These are phyloP conservation scores for Aspergillus steynii DNA, from an alignment of 495 filamentous ascomycete species.

Conservation along the genomic window DNA sequence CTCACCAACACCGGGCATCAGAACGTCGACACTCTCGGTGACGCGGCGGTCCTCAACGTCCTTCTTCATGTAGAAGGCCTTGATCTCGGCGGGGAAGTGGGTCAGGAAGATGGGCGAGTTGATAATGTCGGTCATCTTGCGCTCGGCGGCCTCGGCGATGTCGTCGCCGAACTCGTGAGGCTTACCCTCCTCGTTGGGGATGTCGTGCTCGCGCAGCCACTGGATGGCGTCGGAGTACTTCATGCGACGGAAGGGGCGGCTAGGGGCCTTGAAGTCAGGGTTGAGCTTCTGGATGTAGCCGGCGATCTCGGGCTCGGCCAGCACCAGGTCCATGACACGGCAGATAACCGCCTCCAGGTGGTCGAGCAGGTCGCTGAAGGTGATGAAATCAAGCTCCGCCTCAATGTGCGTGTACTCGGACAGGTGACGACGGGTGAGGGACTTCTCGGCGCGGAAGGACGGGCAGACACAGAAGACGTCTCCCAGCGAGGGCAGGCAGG, in stretches of 20 bases:
- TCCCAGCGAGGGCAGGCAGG: constrained; percentile 83
- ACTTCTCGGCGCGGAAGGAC: constrained; percentile 97
- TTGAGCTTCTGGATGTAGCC: constrained; percentile 79
- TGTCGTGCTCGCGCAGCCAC: constrained; percentile 87
- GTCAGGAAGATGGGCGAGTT: constrained; percentile 94
- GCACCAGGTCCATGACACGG: constrained; percentile 73
- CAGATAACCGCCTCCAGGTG: constrained; percentile 91
- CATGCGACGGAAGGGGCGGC: constrained; percentile 92
- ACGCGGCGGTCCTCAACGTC: constrained; percentile 78
- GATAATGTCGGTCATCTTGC: constrained; percentile 95
- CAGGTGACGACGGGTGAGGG: constrained; percentile 88
- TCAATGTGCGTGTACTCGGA: constrained; percentile 98
- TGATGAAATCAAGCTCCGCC: constrained; percentile 94
- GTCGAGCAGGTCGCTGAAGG: constrained; percentile 85
- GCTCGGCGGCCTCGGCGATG: constrained; percentile 96
- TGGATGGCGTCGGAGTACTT: constrained; percentile 90
- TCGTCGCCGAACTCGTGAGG: constrained; percentile 93
- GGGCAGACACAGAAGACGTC: constrained; percentile 98
- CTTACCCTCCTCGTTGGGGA: constrained; percentile 88
- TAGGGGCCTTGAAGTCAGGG: constrained; percentile 78
- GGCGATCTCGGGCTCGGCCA: constrained; percentile 70
- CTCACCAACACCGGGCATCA: constrained; percentile 97
- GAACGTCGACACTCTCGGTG: constrained; percentile 92
- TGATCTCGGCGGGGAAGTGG: constrained; percentile 96
- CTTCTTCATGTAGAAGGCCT: constrained; percentile 99